Evolutionary conservation across 2,329 filamentous ascomycete species (phyloP), one percentile per base, ranked within the genome.

Genomic region (Meredithiella fracta): DNA sequence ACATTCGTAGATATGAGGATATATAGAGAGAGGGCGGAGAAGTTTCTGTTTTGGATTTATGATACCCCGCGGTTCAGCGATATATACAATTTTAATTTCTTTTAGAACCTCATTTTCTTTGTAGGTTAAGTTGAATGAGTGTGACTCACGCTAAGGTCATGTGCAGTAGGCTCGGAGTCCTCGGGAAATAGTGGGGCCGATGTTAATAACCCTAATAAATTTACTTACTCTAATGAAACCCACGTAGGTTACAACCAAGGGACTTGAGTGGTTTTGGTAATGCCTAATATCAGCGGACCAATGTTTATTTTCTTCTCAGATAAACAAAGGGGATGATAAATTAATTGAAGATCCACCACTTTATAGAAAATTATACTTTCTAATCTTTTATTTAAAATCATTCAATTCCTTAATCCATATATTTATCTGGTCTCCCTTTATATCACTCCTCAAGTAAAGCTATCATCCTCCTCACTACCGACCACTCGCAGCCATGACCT

Each of bases 401-500:
- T n/a, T n/a, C n/a, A n/a, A n/a, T n/a, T n/a, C n/a, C n/a, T n/a
- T n/a, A n/a, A n/a, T n/a, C n/a, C n/a, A n/a, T n/a, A n/a, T n/a
- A n/a, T n/a, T n/a, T n/a, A n/a, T n/a, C n/a, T n/a, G n/a, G n/a
- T n/a, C n/a, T n/a, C n/a, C n/a, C n/a, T n/a, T n/a, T n/a, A n/a
- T n/a, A 20, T 8, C 40, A n/a, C 40, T 44, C 40, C 2, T 22
- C 8, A 8, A 7, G 11, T 34, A 11, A 44, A 11, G 11, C 15
- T 20, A 49, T 49, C 23, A 17, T 26, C 25, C 17, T 49, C 11
- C 4, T 25, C 22, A 3, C 44, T 49, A 49, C 20, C 23, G 4
- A 23, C 11, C 40, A 9, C 15, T 7, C 40, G 7, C 40, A 7
- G 20, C n/a, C 11, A 59, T 59, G 57, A 25, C 54, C 29, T 53